Percentiles rank a stretch among this genome's conserved stretches.
phyloP scores from a whole-genome alignment of 306 rosid species.

The Casuarina equisetifolia region DNA sequence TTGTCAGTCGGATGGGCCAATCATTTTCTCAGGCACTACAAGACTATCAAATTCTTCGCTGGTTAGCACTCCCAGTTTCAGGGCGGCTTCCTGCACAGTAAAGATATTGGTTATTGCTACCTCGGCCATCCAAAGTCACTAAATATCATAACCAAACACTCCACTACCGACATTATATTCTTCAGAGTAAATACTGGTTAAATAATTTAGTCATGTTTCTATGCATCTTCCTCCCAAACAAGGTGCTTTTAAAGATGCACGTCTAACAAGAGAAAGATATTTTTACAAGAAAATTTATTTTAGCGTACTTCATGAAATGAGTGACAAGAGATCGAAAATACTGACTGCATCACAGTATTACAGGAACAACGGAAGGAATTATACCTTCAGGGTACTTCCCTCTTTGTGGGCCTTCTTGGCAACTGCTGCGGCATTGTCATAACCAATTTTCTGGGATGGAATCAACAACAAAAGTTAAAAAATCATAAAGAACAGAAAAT shows the following conservation, averaged over 20 bases:
- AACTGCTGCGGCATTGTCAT: conserved; percentile 98
- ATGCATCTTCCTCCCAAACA: background rate
- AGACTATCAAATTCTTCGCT: conserved; percentile 81
- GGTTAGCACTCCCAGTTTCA: conserved; percentile 80
- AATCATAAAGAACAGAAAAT: conserved; percentile 5
- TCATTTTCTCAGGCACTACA: conserved; percentile 98
- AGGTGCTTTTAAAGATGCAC: too few species aligned
- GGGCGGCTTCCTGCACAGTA: conserved; percentile 81
- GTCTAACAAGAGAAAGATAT: too few species aligned
- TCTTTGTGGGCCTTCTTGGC: conserved; percentile 99
- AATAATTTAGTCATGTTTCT: conserved; percentile 6
- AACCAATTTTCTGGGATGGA: conserved; percentile 87
- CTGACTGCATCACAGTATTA: too few species aligned
- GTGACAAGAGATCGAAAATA: too few species aligned
- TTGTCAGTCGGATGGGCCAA: conserved; percentile 81
- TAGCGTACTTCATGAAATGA: too few species aligned
- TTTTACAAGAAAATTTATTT: too few species aligned
- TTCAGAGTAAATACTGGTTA: background rate
- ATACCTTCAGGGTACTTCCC: conserved; percentile 86
- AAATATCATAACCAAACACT: conserved; percentile 12
- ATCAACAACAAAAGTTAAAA: conserved; percentile 19
- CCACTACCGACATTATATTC: conserved; percentile 13
- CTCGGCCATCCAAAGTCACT: conserved; percentile 11
- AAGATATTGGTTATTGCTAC: conserved; percentile 14
- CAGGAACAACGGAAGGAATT: conserved; percentile 6